Evolutionary conservation across 2,329 filamentous ascomycete genomes (phyloP).

Genomic region (Diplodia seriata): DNA sequence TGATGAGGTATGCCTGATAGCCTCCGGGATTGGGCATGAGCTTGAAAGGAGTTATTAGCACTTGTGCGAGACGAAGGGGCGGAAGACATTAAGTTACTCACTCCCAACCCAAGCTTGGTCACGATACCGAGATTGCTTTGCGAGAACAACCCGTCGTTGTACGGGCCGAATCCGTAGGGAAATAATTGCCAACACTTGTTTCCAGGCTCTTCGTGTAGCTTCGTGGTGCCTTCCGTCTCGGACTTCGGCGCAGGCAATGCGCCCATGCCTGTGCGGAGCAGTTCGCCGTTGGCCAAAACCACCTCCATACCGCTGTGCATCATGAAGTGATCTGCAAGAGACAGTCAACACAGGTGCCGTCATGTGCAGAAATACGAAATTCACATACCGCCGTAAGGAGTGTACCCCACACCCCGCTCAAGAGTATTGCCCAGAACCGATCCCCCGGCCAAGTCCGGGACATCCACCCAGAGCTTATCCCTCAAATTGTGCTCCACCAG

Average conservation of each 20-base stretch:
- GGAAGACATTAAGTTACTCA: not conserved
- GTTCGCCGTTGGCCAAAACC: constrained; percentile 49
- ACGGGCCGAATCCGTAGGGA: constrained; percentile 48
- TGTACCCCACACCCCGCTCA: constrained; percentile 47
- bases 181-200: constrained; percentile 44
- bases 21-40: constrained; percentile 62
- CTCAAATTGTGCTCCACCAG: constrained; percentile 50
- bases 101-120: constrained; percentile 59
- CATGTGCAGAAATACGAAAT: constrained; percentile 52
- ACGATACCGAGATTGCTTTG: constrained; percentile 48
- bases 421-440: constrained; percentile 47
- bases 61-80: no score
- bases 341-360: constrained; percentile 47
- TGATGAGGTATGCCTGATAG: constrained; percentile 54
- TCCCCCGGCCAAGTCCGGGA: constrained; percentile 46
- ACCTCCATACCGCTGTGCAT: constrained; percentile 55
- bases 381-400: constrained; percentile 48
- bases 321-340: constrained; percentile 53
- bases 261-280: constrained; percentile 53
- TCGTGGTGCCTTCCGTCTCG: constrained; percentile 32
- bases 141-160: constrained; percentile 48
- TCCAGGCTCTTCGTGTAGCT: constrained; percentile 34
- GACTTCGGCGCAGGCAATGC: constrained; percentile 43
- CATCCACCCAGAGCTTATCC: constrained; percentile 53
- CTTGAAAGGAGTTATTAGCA: constrained; percentile 32